A percentile compares a stretch with the other conserved stretches of the same genome.
Conservation (phyloP, 2,329 filamentous ascomycete genomes). For the Monosporascus sp. region DNA sequence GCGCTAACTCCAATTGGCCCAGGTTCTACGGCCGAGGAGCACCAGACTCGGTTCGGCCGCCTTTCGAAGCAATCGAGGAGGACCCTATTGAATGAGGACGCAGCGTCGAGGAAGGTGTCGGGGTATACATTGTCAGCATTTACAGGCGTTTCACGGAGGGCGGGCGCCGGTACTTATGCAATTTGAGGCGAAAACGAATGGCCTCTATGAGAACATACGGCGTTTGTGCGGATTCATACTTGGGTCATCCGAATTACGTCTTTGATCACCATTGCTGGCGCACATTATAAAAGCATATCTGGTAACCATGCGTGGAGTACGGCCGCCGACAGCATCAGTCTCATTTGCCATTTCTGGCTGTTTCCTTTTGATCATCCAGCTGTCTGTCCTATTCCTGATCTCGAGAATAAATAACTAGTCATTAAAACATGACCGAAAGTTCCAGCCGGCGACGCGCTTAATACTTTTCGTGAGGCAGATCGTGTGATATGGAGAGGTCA, state of each 20-base stretch:
- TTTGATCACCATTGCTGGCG: background rate
- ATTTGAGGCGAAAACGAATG: background rate
- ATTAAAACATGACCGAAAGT: no score
- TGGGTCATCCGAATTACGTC: background rate
- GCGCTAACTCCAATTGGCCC: background rate
- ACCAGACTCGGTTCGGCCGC: conserved; percentile 50
- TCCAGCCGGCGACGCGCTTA: no score
- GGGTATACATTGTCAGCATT: conserved; percentile 19
- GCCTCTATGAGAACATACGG: background rate
- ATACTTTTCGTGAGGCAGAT: no score
- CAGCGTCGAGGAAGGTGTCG: conserved; percentile 7
- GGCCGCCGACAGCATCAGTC: background rate
- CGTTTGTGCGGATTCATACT: conserved; percentile 1
- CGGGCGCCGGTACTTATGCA: background rate
- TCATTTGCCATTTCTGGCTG: background rate
- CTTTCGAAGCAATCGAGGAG: conserved; percentile 46
- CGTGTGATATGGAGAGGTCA: no score
- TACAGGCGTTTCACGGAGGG: conserved; percentile 21
- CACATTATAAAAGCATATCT: background rate
- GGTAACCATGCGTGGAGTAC: background rate
- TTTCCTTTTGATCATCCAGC: background rate
- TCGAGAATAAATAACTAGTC: no score
- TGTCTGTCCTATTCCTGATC: no score
- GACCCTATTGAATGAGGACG: conserved; percentile 36
- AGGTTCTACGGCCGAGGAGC: conserved; percentile 47